Conservation (phyloP, 805 yeast genomes). For the Sugiyamaella qingdaonensis region DNA sequence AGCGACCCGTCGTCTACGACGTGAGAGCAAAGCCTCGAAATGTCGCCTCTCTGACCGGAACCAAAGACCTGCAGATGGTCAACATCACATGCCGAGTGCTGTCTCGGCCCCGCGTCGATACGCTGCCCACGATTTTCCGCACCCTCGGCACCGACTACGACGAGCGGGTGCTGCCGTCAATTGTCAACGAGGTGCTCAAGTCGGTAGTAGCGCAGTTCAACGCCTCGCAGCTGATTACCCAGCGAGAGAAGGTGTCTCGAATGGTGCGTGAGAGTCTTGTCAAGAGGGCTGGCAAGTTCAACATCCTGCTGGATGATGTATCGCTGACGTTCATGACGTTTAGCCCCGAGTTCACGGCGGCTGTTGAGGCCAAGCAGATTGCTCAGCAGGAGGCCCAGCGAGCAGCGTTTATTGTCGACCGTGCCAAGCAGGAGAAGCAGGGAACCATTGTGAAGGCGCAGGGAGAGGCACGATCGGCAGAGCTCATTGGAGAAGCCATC, state of each 20-base stretch:
- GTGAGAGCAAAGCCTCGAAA: slow-evolving; percentile 97
- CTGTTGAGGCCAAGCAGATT: slow-evolving; percentile 98
- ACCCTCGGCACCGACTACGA: slow-evolving; percentile 94
- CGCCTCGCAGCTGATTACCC: slow-evolving; percentile 97
- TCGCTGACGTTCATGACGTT: slow-evolving; percentile 96
- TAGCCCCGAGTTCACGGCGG: slow-evolving; percentile 94
- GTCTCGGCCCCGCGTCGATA: slow-evolving; percentile 75
- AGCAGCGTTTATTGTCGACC: slow-evolving; percentile 95
- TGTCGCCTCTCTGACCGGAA: slow-evolving; percentile 93
- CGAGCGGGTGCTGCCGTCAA: slow-evolving; percentile 95
- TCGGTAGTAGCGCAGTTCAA: slow-evolving; percentile 97
- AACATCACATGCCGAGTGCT: slow-evolving; percentile 98
- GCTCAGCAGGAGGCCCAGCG: slow-evolving; percentile 99
- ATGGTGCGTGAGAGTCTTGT: slow-evolving; percentile 86
- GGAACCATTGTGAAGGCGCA: slow-evolving; percentile 94
- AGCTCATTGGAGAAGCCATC: slow-evolving; percentile 97
- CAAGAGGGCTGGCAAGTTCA: slow-evolving; percentile 87
- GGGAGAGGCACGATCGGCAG: slow-evolving; percentile 98
- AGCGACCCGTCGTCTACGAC: slow-evolving; percentile 87
- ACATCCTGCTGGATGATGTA: slow-evolving; percentile 87
- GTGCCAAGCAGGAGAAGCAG: slow-evolving; percentile 96
- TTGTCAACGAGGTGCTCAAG: slow-evolving; percentile 94
- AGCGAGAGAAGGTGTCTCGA: slow-evolving; percentile 91
- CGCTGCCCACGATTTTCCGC: slow-evolving; percentile 81
- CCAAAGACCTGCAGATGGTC: slow-evolving; percentile 98